Conservation (phyloP, 2,329 filamentous ascomycete species). For the Trichoderma semiorbis region DNA sequence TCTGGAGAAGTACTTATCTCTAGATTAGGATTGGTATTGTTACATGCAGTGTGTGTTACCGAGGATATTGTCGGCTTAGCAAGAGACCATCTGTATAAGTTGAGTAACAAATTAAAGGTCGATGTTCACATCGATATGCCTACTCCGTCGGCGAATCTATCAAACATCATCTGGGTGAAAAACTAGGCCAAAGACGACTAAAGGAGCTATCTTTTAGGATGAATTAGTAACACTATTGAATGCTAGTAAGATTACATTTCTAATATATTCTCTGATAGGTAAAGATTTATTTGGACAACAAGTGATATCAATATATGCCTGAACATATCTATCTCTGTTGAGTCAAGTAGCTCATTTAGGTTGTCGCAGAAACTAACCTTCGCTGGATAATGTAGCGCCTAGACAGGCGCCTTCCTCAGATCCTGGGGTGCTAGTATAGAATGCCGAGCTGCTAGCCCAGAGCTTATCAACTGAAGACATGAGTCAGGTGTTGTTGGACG, state of each 20-base stretch:
- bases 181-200: background rate
- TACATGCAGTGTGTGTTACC: background rate
- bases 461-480: background rate
- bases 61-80: background rate
- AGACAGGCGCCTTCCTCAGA: background rate
- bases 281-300: background rate
- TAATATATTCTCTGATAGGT: background rate
- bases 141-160: background rate
- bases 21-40: background rate
- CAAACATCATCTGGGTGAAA: background rate
- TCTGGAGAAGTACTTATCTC: background rate
- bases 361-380: background rate
- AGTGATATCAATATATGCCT: background rate
- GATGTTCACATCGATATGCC: background rate
- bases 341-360: background rate
- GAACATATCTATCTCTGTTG: background rate
- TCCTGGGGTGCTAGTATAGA: background rate
- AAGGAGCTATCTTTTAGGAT: background rate
- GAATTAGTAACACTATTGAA: background rate
- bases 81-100: background rate
- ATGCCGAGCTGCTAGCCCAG: background rate
- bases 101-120: background rate
- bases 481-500: background rate
- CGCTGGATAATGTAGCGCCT: background rate
- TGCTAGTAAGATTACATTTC: background rate